Evolutionary conservation across 257 asterid genomes (phyloP), one percentile per base, ranked within the genome.

Genomic region (Lithospermum erythrorhizon): DNA sequence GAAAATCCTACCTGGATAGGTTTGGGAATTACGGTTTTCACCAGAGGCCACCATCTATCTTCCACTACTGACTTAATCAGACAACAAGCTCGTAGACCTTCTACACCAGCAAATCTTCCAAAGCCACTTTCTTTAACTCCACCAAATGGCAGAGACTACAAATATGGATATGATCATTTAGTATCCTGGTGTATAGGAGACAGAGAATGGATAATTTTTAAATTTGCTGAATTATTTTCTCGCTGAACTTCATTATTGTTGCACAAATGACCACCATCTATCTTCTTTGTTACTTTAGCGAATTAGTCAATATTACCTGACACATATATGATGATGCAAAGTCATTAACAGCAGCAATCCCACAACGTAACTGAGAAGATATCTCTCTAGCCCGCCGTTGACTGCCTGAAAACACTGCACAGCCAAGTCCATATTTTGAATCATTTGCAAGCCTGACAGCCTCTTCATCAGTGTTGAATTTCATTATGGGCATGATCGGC

Each of bases 361-460:
- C 98, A 68, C 96, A 91, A 41, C 79, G 95, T 62, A 88, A 60
- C 68, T 86, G 89, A 35, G 95, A 88, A 68, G 95, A 93, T 65
- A 88, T 91, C 29, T 37, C 72, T 72, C 64, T 91, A 54, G 98
- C 95, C 58, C 96, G 84, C 10, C 68, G 68, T 74, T 88, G 98
- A 81, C 82, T 91, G 74, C 98, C 96, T 20, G 98, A 91, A 75
- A 91, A 91, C 21, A 91, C 98, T 48, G 98, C 95, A 84, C 96
- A 88, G 6, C 98, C 98, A 59, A 91, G 98, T 66, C 98, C 98
- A 54, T 88, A 91, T 57, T 71, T 88, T 2, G 98, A 91, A 75
- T 91, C 98, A 57, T 91, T 91, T 63, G 96, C 98, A 55, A 91
- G 93, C 70, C 55, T 75, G 70, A 88, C 69, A 32, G 69, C 98